Evolutionary conservation across 2,329 filamentous ascomycete species (phyloP).

Genomic region (Colletotrichum lupini): DNA sequence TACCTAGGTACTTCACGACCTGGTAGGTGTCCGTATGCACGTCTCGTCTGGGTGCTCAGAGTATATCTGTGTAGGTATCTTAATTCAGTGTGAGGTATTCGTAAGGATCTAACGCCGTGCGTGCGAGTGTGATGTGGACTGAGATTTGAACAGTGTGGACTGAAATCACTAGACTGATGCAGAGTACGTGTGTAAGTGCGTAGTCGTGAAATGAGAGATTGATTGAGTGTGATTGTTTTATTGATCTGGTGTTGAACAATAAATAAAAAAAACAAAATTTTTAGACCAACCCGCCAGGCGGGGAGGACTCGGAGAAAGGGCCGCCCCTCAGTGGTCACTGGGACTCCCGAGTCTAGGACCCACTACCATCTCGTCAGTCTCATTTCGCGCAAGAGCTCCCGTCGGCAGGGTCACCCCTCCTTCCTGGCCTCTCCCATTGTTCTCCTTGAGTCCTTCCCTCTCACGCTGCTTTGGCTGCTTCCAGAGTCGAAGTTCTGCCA

Average conservation of each 20-base stretch:
- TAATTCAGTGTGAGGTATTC: too few relatives aligned
- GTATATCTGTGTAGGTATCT: too few relatives aligned
- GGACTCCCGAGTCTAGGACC: background rate
- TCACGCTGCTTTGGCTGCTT: too few relatives aligned
- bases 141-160: background rate
- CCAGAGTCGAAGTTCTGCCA: background rate
- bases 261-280: background rate
- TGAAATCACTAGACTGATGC: background rate
- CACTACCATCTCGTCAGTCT: conserved; percentile 19
- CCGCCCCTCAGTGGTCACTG: too few relatives aligned
- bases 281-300: conserved; percentile 1
- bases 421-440: background rate
- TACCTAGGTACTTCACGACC: too few relatives aligned
- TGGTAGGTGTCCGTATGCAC: too few relatives aligned
- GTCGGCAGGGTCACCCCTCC: conserved; percentile 14
- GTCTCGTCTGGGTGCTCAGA: too few relatives aligned
- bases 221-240: conserved; percentile 3
- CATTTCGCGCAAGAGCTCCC: conserved; percentile 10
- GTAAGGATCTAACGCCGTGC: background rate
- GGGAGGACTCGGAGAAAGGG: background rate
- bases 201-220: background rate
- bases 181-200: background rate
- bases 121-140: background rate
- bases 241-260: conserved; percentile 6
- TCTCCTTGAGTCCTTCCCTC: too few relatives aligned